Evolutionary conservation across 2,329 filamentous ascomycete species (phyloP).

Genomic region (Mycogone perniciosa): DNA sequence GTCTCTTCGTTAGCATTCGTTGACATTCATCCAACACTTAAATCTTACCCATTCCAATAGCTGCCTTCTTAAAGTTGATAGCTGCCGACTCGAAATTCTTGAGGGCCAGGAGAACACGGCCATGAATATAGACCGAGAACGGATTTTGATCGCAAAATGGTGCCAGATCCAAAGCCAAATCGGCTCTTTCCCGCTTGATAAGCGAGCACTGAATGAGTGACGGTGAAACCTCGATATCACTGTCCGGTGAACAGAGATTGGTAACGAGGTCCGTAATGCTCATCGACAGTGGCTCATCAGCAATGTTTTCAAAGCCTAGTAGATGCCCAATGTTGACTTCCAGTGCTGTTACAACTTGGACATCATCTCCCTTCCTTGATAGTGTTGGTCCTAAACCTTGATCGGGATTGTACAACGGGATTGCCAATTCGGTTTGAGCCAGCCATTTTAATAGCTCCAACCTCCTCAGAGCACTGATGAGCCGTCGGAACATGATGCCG

Average conservation of each 20-base stretch:
- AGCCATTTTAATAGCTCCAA: slow-evolving; percentile 71
- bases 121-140: slow-evolving; percentile 77
- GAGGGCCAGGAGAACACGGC: slow-evolving; percentile 66
- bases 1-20: slow-evolving; percentile 4
- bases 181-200: slow-evolving; percentile 52
- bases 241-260: slow-evolving; percentile 58
- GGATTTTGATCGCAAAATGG: slow-evolving; percentile 51
- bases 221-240: slow-evolving; percentile 58
- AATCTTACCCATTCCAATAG: slow-evolving; percentile 71
- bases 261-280: slow-evolving; percentile 61
- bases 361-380: slow-evolving; percentile 40
- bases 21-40: background rate
- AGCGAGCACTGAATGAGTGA: slow-evolving; percentile 57
- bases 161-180: slow-evolving; percentile 52
- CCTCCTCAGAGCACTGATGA: slow-evolving; percentile 65
- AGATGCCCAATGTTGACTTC: slow-evolving; percentile 58
- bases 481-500: slow-evolving; percentile 59
- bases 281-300: slow-evolving; percentile 46
- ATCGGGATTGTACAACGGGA: slow-evolving; percentile 38
- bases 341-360: slow-evolving; percentile 49
- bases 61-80: slow-evolving; percentile 72
- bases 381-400: slow-evolving; percentile 26
- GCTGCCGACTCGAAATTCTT: slow-evolving; percentile 70
- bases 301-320: slow-evolving; percentile 50
- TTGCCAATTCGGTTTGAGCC: slow-evolving; percentile 49